These are phyloP conservation scores for Lichenothelia convexa DNA, from an alignment of 495 filamentous ascomycete species.

Conservation along the genomic window DNA sequence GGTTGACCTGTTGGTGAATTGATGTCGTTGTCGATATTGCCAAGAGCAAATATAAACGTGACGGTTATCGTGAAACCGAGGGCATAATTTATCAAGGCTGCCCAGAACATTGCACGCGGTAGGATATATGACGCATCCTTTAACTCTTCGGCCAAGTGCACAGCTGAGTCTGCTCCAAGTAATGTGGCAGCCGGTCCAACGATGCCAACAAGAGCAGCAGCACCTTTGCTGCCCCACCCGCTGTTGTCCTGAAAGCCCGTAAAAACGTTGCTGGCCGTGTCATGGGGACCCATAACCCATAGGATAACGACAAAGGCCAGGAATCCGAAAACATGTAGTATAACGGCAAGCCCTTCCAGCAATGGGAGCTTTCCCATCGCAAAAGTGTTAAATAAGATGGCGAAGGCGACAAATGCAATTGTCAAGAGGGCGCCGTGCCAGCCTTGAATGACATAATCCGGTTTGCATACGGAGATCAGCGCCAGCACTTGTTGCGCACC, in stretches of 20 bases:
- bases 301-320: constrained; percentile 9
- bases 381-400: constrained; percentile 12
- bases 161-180: not conserved
- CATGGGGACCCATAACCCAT: constrained; percentile 6
- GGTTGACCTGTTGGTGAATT: constrained; percentile 21
- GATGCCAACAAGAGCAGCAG: constrained; percentile 5
- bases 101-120: constrained; percentile 5
- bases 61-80: constrained; percentile 28
- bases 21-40: constrained; percentile 21
- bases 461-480: constrained; percentile 13
- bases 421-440: constrained; percentile 19
- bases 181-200: constrained; percentile 1
- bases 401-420: constrained; percentile 8
- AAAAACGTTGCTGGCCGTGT: not conserved
- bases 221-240: constrained; percentile 3
- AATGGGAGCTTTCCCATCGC: constrained; percentile 7
- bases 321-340: constrained; percentile 12
- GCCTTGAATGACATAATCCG: constrained; percentile 7
- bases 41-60: constrained; percentile 29
- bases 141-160: constrained; percentile 9
- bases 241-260: not conserved
- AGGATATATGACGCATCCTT: constrained; percentile 3
- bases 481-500: constrained; percentile 10
- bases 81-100: constrained; percentile 24
- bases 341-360: constrained; percentile 10